Base-by-base conservation (phyloP, 2,329 filamentous ascomycete genomes). In the Neophaeococcomyces aloes region DNA sequence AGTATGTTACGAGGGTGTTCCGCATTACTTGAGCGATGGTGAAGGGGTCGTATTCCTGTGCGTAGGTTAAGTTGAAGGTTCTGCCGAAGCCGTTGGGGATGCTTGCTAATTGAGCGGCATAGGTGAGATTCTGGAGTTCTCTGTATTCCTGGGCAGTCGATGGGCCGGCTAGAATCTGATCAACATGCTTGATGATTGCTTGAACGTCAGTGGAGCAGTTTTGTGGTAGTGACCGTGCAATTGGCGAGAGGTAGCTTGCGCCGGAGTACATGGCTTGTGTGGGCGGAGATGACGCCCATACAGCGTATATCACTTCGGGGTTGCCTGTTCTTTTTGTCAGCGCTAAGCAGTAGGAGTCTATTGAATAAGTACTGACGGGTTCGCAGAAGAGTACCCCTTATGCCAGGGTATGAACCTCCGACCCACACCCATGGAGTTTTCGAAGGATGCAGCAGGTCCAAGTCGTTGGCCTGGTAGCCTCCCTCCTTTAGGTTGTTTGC, bases 201-300 rank as follows among this genome's bases (percentile, higher is more conserved):
- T 69, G 62, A 38, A 73, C 61, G 46, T 75, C 70, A 10, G 60
- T 59, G 10, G 68, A 65, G 56, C 72, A 76, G 53, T 72, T 73
- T 2, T 59, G 59, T 3, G 65, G 61, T 58, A 75, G 61, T 2
- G 67, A 69, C 8, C 61, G 62, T 50, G 68, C 68, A 2, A 75
- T 55, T 29, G 70, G 66, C 17, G 74, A 69, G 41, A 62, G 74
- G 52, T 73, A 75, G 17, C 64, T 56, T n/a, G 63, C 65, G 65
- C 72, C 70, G 45, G 74, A 63, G n/a, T 68, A 52, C 4, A 56
- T 59, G 2, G 70, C 69, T 50, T 76, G 58, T 0, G 71, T 65
- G 0, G 66, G 65, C 6, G 65, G 64, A 1, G 64, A 67, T 0
- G 65, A 65, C 2, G 65, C 58, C 48, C 52, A 67, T 0, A 65